Evolutionary conservation across 495 filamentous ascomycete species (phyloP), one percentile per base, ranked within the genome.

Genomic region (Penicillium paradoxum): DNA sequence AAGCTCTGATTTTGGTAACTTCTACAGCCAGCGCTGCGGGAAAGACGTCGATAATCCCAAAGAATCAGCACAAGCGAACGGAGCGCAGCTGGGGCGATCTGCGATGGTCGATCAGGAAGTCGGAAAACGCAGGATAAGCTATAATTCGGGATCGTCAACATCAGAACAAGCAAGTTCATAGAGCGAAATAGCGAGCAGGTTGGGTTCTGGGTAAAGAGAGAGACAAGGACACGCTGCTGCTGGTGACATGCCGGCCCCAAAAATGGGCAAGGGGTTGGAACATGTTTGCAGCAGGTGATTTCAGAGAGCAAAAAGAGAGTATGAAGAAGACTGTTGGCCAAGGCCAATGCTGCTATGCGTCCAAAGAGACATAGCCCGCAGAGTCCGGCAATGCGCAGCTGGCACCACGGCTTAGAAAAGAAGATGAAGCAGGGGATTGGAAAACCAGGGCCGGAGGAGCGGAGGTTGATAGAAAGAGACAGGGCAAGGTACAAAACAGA

Each of bases 111-210:
- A 55, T 45, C 30, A 42, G 46, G 27, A 24, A 38, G 40, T 44
- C 30, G 48, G 51, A 45, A 22, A 54, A 54, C 44, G 63, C 42
- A 46, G 40, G 43, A 56, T 58, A 53, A 68, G 71, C 71, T 76
- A 76, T 63, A 59, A 67, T 49, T 60, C 56, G 65, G 60, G 47
- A 74, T 61, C 40, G 67, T 71, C 62, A 73, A 73, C 60, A 68
- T 73, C 65, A 67, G 66, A 68, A 43, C 59, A 62, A 49, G 57
- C 62, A 62, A 60, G 47, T 57, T 63, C 40, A 63, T 51, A 47
- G 56, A 51, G 57, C 52, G 56, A 48, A 43, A 47, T 55, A 57
- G 53, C 43, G 43, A 43, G 56, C 56, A 53, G 43, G 45, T 54
- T 51, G 42, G 42, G 60, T 32, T 53, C 39, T 32, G 41, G 45